Evolutionary conservation across 2,329 filamentous ascomycete genomes (phyloP), one percentile per base, ranked within the genome.

Genomic region (Plenodomus biglobosus): DNA sequence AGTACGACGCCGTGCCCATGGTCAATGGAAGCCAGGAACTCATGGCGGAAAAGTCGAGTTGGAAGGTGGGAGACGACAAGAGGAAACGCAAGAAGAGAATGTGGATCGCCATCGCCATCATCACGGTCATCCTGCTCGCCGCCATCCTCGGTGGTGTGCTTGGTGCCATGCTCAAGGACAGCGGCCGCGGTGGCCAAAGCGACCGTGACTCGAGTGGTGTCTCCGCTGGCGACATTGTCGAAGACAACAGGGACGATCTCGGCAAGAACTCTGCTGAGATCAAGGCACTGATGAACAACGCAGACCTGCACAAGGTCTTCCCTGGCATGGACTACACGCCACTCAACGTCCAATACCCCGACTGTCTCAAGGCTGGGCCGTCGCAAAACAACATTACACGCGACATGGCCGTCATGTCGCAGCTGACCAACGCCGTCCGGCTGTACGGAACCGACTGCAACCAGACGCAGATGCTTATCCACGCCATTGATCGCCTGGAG

Each of bases 381-480:
- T 92, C 86, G 27, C 92, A 96, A 69, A 96, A 97, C 75, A 96
- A 97, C 68, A 80, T 97, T 57, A 97, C 94, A 0, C 85, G 90
- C 44, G 92, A 97, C 68, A 77, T 96, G 49, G 92, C 94, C 1
- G 86, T 96, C 8, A 83, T 97, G 42, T 91, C 88, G 11, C 91
- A 96, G 69, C 78, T 97, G 37, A 96, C 91, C 50, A 92, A 95
- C 68, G 86, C 85, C 2, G 82, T 97, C 40, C 86, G 92, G 7
- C 79, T 96, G 1, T 97, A 97, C 69, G 92, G 92, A 41, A 97
- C 90, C 11, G 92, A 97, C 75, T 97, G 92, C 80, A 96, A 96
- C 73, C 92, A 97, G 73, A 97, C 92, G 0, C 83, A 96, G 71
- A 94, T 97, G 88, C 83, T 95, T 1, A 77, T 97, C 8, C 86